These are phyloP conservation scores for Ophiocordyceps sinensis DNA, from an alignment of 2,329 filamentous ascomycete genomes.

Conservation along the genomic window DNA sequence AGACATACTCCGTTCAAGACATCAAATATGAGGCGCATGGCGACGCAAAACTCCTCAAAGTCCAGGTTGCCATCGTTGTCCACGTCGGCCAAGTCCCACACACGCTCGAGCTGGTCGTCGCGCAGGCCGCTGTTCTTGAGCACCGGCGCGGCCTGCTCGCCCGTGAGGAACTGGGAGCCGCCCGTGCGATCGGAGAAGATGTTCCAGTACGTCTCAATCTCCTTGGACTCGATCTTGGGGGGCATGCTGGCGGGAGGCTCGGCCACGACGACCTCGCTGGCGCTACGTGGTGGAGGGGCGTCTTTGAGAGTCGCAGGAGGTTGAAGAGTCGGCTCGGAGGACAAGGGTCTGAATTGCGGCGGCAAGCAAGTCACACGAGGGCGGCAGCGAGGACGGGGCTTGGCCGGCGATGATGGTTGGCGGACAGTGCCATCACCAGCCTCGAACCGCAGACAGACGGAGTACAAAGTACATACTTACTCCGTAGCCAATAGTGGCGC, in stretches of 20 bases:
- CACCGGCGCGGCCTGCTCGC: slow-evolving; percentile 46
- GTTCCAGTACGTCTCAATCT: slow-evolving; percentile 53
- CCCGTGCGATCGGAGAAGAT: slow-evolving; percentile 46
- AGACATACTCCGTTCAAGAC: slow-evolving; percentile 71
- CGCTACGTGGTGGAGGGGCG: not conserved
- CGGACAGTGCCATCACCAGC: no score
- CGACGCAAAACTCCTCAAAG: slow-evolving; percentile 99
- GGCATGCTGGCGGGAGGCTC: slow-evolving; percentile 28
- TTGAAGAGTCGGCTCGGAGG: no score
- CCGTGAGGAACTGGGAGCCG: slow-evolving; percentile 43
- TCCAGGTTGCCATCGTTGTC: slow-evolving; percentile 95
- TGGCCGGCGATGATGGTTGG: no score
- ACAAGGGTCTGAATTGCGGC: no score
- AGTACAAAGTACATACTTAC: no score
- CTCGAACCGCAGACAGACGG: no score
- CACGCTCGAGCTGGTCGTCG: slow-evolving; percentile 74
- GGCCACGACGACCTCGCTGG: not conserved
- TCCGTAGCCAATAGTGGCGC: no score
- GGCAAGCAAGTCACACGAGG: no score
- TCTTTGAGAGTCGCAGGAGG: not conserved
- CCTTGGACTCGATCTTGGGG: slow-evolving; percentile 45
- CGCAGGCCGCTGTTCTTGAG: slow-evolving; percentile 49
- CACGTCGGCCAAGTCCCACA: slow-evolving; percentile 96
- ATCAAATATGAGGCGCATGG: slow-evolving; percentile 96
- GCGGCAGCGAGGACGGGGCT: no score